Conservation (phyloP, 768 basidiomycete genomes). For the Boletus subparvulus region DNA sequence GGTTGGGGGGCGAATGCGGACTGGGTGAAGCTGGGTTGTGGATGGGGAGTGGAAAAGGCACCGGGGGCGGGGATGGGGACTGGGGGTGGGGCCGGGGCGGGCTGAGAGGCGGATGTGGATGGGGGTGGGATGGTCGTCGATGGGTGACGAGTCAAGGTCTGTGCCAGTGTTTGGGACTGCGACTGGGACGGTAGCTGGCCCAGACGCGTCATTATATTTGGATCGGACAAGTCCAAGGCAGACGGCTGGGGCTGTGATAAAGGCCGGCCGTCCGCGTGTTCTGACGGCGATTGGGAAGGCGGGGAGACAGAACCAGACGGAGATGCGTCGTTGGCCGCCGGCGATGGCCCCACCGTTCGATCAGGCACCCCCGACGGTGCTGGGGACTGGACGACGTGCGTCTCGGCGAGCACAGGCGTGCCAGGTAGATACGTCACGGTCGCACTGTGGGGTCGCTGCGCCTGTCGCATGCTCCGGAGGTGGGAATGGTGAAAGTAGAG, state of each 20-base stretch:
- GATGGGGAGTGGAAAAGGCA: constrained; percentile 5
- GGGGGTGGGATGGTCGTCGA: neutral
- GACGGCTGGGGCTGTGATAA: constrained; percentile 2
- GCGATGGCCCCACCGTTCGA: constrained; percentile 15
- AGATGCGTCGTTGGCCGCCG: neutral
- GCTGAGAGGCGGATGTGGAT: neutral
- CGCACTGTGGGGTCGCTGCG: constrained; percentile 19
- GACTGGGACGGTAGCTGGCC: constrained; percentile 9
- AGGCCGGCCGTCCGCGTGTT: constrained; percentile 4
- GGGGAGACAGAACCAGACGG: constrained; percentile 1
- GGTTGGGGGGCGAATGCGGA: neutral
- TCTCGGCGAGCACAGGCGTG: constrained; percentile 6
- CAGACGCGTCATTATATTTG: constrained; percentile 22
- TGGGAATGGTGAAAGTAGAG: constrained; percentile 77
- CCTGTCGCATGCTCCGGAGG: constrained; percentile 33
- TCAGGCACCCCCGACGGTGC: constrained; percentile 12
- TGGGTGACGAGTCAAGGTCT: neutral
- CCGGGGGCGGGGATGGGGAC: neutral
- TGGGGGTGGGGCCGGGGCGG: neutral
- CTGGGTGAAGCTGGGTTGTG: constrained; percentile 3
- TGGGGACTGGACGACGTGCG: constrained; percentile 5
- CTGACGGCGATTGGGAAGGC: constrained; percentile 5
- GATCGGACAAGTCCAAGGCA: constrained; percentile 25
- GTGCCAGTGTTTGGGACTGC: neutral
- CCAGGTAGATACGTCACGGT: neutral